Base-by-base conservation (phyloP, 179 eudicot genomes). In the Carnegiea gigantea region DNA sequence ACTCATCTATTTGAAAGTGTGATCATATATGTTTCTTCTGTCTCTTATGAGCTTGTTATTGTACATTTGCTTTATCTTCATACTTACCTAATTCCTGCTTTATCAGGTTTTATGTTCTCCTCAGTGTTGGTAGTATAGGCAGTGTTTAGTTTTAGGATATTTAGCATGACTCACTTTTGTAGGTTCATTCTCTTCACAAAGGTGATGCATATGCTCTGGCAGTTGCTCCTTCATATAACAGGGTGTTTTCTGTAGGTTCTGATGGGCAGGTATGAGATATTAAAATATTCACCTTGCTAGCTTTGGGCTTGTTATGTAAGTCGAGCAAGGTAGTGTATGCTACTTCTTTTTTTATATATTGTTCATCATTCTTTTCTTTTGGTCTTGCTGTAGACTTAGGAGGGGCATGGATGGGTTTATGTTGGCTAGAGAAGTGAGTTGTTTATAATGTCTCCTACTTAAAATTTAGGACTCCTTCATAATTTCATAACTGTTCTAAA, bases 91-190 rank as follows among this genome's bases (percentile, higher is more conserved):
- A 13, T 4, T 77, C 28, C 75, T 80, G 10, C 77, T 57, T 59
- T 36, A 67, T 78, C 86, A 97, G 99, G 88, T 83, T 88, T 82
- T 94, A 94, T 59, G 91, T 88, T 18, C 93, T 97, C 84, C 98
- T 92, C n/a, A 97, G 99, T 89, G 98, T 88, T 36, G 99, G 93
- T 90, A 97, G 98, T 84, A 88, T 88, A 9, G 99, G 99, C 20
- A 90, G 92, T 89, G 98, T 97, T 80, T 97, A 92, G 89, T 97
- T 97, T 86, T 97, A 98, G 99, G 99, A 95, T 80, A 82, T 87
- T 85, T 89, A 83, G 79, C 91, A 88, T 83, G 99, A 98, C 81
- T 92, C 99, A 75, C 97, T 97, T 74, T 84, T 95, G 90, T 94
- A 95, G 87, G 92, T 90, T 7, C 97, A 92, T 86, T 89, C 97